phyloP scores from a whole-genome alignment of 2,329 filamentous ascomycete species.

The Penicillium digitatum region DNA sequence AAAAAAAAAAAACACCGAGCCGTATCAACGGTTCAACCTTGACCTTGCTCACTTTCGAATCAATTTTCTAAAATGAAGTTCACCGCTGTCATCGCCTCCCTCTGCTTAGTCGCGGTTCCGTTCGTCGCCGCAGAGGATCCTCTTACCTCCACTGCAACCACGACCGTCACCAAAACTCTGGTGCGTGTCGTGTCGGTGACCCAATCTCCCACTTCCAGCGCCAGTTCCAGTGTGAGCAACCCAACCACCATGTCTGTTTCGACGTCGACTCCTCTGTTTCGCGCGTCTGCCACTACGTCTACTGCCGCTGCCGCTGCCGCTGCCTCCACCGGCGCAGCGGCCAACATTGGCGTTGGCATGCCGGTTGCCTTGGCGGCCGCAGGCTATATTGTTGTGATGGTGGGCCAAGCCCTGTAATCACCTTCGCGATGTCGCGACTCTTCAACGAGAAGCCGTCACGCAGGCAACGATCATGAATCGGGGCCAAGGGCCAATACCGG shows the following conservation, averaged over 20 bases:
- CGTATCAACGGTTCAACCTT: background rate
- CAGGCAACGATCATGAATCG: slow-evolving; percentile 1
- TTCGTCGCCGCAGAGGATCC: slow-evolving; percentile 28
- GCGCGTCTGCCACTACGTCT: slow-evolving; percentile 11
- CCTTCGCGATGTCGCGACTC: background rate
- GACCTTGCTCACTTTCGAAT: background rate
- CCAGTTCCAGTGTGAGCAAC: background rate
- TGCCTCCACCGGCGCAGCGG: slow-evolving; percentile 19
- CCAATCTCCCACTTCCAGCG: slow-evolving; percentile 19
- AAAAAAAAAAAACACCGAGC: slow-evolving; percentile 9
- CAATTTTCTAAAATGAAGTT: slow-evolving; percentile 36
- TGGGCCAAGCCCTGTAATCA: slow-evolving; percentile 35
- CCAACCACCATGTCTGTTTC: slow-evolving; percentile 17
- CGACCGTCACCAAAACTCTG: slow-evolving; percentile 43
- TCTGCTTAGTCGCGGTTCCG: slow-evolving; percentile 35
- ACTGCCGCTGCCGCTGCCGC: slow-evolving; percentile 12
- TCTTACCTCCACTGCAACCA: slow-evolving; percentile 33
- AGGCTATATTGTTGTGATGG: slow-evolving; percentile 37
- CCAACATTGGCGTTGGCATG: slow-evolving; percentile 23
- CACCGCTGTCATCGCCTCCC: slow-evolving; percentile 29
- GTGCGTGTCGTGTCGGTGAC: slow-evolving; percentile 43
- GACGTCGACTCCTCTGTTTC: slow-evolving; percentile 21
- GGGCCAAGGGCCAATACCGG: background rate
- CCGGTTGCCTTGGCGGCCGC: slow-evolving; percentile 33
- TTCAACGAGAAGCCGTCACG: background rate